Evolutionary conservation across 305 asterid genomes (phyloP), one percentile per base, ranked within the genome.

Genomic region (Solanum aculeatissimum): DNA sequence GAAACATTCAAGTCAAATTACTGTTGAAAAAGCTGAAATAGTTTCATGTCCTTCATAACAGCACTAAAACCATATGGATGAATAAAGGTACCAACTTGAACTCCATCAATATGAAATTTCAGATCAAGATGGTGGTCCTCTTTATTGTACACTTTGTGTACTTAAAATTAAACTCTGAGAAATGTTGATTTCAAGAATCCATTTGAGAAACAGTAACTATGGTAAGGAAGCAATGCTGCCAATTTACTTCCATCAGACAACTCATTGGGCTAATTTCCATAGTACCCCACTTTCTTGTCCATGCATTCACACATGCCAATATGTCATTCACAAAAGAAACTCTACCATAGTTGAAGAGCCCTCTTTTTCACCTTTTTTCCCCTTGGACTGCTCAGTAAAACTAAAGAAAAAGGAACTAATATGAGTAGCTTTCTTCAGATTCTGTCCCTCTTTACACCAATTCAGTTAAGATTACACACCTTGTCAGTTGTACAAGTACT

Each of bases 221-320:
- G 81, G 80, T 53, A 69, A 84, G 81, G 84, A 83, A 85, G 45
- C 84, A 90, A 89, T 89, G 89, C 89, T 87, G 90, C 79, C 89
- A 86, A 85, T 85, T 53, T 82, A 21, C 74, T 84, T 86, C 80
- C 86, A 88, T 74, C 57, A 74, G 85, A 92, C 89, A 89, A 87
- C 90, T 91, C 93, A 87, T 83, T 72, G 29, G 45, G 51, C 90
- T 70, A 49, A 29, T 87, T 88, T 89, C 74, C 72, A 55, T 82
- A 66, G 86, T 86, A 82, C 91, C 92, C 91, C 90, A 89, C 92
- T 68, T 85, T 83, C 82, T 70, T 85, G 87, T 40, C 78, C 71
- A 45, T 70, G 72, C 62, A 53, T 71, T 65, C 62, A 51, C 83
- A 51, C 71, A 47, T 42, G 47, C 45, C 45, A 60, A 85, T 18